A percentile compares a stretch with the other conserved stretches of the same genome.
Evolutionary conservation across 1,284 basidiomycete genomes (phyloP).

Genomic region (Earliella scabrosa): DNA sequence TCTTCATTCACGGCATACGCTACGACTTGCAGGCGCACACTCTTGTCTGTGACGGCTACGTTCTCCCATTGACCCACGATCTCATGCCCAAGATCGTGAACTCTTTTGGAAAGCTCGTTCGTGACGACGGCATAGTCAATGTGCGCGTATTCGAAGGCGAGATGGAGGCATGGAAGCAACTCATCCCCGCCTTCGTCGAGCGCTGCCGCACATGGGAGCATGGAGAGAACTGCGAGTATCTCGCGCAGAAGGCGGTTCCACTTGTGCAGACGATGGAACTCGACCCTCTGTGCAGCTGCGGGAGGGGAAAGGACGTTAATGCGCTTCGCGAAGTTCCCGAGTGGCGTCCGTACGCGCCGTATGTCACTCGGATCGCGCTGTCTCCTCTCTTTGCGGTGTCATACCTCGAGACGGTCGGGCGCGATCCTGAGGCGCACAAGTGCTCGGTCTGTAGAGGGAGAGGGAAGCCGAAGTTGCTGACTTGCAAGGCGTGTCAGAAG

Average conservation of each 20-base stretch:
- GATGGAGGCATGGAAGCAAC: slow-evolving; percentile 46
- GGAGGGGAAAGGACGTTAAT: slow-evolving; percentile 44
- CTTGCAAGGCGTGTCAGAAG: slow-evolving; percentile 42
- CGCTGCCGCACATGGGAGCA: slow-evolving; percentile 62
- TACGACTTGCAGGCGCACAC: slow-evolving; percentile 50
- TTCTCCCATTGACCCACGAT: slow-evolving; percentile 40
- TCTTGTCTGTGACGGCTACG: slow-evolving; percentile 47
- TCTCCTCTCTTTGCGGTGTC: slow-evolving; percentile 51
- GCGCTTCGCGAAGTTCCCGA: slow-evolving; percentile 30
- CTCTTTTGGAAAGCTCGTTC: slow-evolving; percentile 11
- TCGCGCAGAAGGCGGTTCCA: slow-evolving; percentile 33
- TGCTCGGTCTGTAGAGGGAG: slow-evolving; percentile 34
- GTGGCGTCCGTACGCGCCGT: slow-evolving; percentile 42
- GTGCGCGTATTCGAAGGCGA: slow-evolving; percentile 33
- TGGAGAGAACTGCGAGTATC: slow-evolving; percentile 48
- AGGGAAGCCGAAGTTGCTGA: slow-evolving; percentile 33
- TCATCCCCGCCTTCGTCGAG: slow-evolving; percentile 51
- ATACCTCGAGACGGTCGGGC: slow-evolving; percentile 43
- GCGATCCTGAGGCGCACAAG: slow-evolving; percentile 9
- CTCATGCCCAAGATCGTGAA: slow-evolving; percentile 20
- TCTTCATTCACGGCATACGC: slow-evolving; percentile 46
- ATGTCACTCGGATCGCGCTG: slow-evolving; percentile 51
- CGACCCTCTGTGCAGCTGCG: slow-evolving; percentile 52
- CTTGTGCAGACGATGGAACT: slow-evolving; percentile 33
- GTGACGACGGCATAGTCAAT: slow-evolving; percentile 6